A percentile compares a stretch with the other conserved stretches of the same genome.
Evolutionary conservation across 2,329 filamentous ascomycete genomes (phyloP).

Genomic region (Sclerotinia trifoliorum): DNA sequence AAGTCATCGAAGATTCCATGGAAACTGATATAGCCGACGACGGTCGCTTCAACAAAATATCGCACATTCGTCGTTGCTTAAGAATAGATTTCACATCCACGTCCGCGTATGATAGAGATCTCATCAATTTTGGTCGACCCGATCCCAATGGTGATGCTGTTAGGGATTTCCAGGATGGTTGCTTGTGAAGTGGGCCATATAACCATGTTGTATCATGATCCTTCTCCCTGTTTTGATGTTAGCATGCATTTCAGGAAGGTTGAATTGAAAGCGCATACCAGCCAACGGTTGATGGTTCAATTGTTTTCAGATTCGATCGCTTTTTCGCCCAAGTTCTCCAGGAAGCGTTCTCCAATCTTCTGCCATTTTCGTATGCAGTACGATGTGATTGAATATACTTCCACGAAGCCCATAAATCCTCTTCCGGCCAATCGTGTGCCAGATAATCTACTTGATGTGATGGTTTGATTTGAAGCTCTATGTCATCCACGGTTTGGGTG

Average conservation of each 20-base stretch:
- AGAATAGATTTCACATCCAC: conserved; percentile 71
- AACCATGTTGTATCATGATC: conserved; percentile 98
- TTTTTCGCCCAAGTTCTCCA: conserved; percentile 97
- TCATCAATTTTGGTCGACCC: conserved; percentile 33
- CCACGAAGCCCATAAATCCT: conserved; percentile 98
- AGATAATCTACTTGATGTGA: conserved; percentile 91
- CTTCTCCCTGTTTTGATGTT: conserved; percentile 68
- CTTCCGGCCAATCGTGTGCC: conserved; percentile 91
- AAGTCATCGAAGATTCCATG: conserved; percentile 1
- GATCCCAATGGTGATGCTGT: conserved; percentile 47
- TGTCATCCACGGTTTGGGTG: conserved; percentile 48
- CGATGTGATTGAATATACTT: conserved; percentile 82
- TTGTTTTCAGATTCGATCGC: conserved; percentile 81
- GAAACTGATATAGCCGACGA: conserved; percentile 57
- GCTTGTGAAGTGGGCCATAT: conserved; percentile 83
- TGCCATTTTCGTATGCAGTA: conserved; percentile 75
- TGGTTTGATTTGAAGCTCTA: conserved; percentile 55
- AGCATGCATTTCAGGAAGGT: conserved; percentile 27
- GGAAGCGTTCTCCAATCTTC: conserved; percentile 87
- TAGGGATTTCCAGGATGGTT: neutral
- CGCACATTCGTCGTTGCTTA: conserved; percentile 95
- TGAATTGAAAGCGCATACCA: conserved; percentile 61
- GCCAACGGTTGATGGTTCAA: conserved; percentile 88
- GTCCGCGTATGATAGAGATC: conserved; percentile 2
- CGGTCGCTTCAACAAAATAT: conserved; percentile 88